Base-by-base conservation (phyloP, 371 early-diverging fungal genomes). In the Apophysomyces sp. region DNA sequence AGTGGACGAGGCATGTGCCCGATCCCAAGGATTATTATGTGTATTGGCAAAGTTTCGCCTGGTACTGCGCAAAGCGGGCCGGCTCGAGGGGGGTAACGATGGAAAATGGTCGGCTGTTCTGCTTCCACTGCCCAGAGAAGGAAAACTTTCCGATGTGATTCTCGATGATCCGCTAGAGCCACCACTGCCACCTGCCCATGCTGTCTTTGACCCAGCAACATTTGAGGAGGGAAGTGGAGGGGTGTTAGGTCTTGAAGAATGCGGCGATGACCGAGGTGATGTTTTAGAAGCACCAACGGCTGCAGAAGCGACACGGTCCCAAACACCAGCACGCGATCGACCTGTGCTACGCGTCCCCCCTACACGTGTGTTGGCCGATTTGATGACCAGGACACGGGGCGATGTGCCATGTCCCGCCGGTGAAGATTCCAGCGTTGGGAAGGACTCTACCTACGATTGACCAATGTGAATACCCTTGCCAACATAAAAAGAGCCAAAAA, bases 261-360 rank as follows among this genome's bases (percentile, higher is more conserved):
- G 77, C 49, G 58, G 78, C 65, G 64, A 78, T 32, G 28, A 68
- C 68, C 51, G 60, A 37, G 69, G 69, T 36, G 58, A 67, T 11
- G 68, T 64, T n/a, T 71, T 59, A 1, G 58, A 26, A 11, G 65
- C 49, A 31, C 69, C 66, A 11, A 73, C 66, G 1, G 78, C 78
- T 8, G 78, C 83, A 34, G 72, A 72, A 8, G 76, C 77, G 9
- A 78, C 77, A 2, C 74, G 63, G 59, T 77, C 79, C 82, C 82
- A 82, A 2, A 79, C 77, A 31, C 69, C 72, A 0, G 77, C 71
- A 28, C 72, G 69, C 39, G 71, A 73, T 26, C 77, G 73, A 31
- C 62, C 60, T 15, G 74, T 77, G 28, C 40, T 49, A n/a, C 54
- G 55, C 58, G 72, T 28, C 58, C 66, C 27, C 41, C 76, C 72